phyloP scores from a whole-genome alignment of 2,329 filamentous ascomycete genomes.

The Xylariomycetidae sp. region DNA sequence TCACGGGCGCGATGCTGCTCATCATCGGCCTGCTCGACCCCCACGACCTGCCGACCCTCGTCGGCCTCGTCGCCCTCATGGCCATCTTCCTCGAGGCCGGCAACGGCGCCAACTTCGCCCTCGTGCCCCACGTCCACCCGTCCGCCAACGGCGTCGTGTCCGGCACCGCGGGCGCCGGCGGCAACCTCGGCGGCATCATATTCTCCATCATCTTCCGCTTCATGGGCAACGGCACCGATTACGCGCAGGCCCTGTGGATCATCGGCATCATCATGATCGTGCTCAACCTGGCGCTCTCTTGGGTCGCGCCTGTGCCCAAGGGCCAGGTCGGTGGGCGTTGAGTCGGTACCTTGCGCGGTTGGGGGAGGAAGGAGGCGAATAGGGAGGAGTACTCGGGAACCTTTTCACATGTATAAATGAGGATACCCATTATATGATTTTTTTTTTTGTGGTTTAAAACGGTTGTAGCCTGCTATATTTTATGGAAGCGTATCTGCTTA shows the following conservation, averaged over 20 bases:
- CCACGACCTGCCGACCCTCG: constrained; percentile 58
- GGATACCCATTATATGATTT: too few relatives aligned
- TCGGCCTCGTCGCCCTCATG: constrained; percentile 71
- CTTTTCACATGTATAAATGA: too few relatives aligned
- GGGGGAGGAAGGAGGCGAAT: too few relatives aligned
- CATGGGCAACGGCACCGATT: constrained; percentile 55
- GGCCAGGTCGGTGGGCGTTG: constrained; percentile 45
- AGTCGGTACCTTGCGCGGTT: too few relatives aligned
- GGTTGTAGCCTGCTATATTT: too few relatives aligned
- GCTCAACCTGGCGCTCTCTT: constrained; percentile 60
- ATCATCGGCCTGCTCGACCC: constrained; percentile 61
- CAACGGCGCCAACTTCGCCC: constrained; percentile 81
- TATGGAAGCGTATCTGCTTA: too few relatives aligned
- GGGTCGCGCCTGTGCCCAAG: constrained; percentile 51
- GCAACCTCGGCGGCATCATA: constrained; percentile 80
- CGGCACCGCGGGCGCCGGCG: constrained; percentile 71
- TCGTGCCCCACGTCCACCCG: constrained; percentile 83
- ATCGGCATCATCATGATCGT: constrained; percentile 72
- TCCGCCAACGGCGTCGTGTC: constrained; percentile 74
- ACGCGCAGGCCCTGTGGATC: constrained; percentile 71
- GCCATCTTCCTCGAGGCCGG: constrained; percentile 80
- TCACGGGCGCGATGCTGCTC: constrained; percentile 57
- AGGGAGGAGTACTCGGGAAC: too few relatives aligned
- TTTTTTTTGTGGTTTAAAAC: too few relatives aligned
- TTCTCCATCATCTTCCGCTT: constrained; percentile 84